Base-by-base conservation (phyloP, 495 filamentous ascomycete species). In the Penicillium cosmopolitanum region DNA sequence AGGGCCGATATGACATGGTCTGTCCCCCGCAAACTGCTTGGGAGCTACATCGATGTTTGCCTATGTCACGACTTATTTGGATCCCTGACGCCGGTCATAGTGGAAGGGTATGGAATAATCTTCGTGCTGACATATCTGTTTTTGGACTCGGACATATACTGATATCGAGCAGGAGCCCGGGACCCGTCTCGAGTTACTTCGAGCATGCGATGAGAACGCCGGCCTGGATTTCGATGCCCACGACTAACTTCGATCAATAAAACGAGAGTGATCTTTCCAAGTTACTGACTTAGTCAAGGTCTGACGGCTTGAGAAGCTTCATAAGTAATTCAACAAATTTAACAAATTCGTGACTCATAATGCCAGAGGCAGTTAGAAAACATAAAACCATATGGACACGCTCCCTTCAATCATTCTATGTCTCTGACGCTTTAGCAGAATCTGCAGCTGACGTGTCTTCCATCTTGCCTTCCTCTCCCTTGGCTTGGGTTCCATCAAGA, bases 1-100 rank as follows among this genome's bases (percentile, higher is more conserved):
- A 81, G 50, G 79, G 77, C 2, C 66, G 77, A 16, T 78, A 80
- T 52, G 79, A 81, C 55, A 50, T 78, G 10, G 64, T 80, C 10
- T 78, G 74, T 52, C 73, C 76, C 4, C 71, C 77, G 7, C 62
- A 70, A 50, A 72, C 70, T 7, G 76, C 75, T 13, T 78, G 74
- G 72, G 68, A 74, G 4, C 48, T 81, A 36, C 76, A 79, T 43
- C 69, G 78, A 38, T 69, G 64, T 4, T 61, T 77, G 56, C 64
- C 68, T 6, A 63, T 69, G 34, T 77, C 78, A 5, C 58, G 63
- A 31, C 61, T 79, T 53, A 69, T 68, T 50, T 75, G 68, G 57
- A 58, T 76, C 53, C 51, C 40, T 5, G 68, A 73, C 60, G 68
- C 70, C 48, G 76, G 75, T 5, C 73, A 79, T 58, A 67, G 63